A percentile compares a stretch with the other conserved stretches of the same genome.
These are phyloP conservation scores for Capsicum pubescens DNA, from an alignment of 257 asterid genomes.

Conservation along the genomic window DNA sequence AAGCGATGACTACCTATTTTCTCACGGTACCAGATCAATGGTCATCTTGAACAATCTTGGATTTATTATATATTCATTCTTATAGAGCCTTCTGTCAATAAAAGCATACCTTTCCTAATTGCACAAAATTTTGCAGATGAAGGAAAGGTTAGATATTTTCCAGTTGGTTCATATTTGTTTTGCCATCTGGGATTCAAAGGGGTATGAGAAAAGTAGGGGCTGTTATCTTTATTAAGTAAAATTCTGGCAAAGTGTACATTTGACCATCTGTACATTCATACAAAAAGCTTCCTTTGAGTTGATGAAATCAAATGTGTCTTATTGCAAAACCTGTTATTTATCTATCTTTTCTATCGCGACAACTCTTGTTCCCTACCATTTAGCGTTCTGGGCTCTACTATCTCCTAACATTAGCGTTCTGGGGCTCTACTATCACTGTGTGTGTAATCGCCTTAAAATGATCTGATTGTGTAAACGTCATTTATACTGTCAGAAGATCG, in stretches of 20 bases:
- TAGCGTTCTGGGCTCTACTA: neutral
- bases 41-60: conserved; percentile 48
- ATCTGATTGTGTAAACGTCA: neutral
- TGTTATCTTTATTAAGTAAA: conserved; percentile 1
- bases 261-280: conserved; percentile 36
- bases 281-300: conserved; percentile 24
- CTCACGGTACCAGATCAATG: conserved; percentile 94
- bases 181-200: conserved; percentile 13
- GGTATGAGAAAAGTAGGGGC: conserved; percentile 27
- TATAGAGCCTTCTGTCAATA: conserved; percentile 32
- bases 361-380: neutral
- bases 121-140: conserved; percentile 32
- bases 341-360: neutral
- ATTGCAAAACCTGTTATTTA: neutral
- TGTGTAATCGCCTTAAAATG: neutral
- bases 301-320: neutral
- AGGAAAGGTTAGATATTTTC: conserved; percentile 17
- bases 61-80: conserved; percentile 3
- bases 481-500: neutral
- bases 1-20: conserved; percentile 91
- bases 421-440: neutral
- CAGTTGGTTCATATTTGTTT: conserved; percentile 29
- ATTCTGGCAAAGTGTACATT: conserved; percentile 20
- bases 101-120: conserved; percentile 17
- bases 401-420: too few relatives aligned